Evolutionary conservation across 345 rosid species (phyloP), one percentile per base, ranked within the genome.

Genomic region (Xanthoceras sorbifolium): DNA sequence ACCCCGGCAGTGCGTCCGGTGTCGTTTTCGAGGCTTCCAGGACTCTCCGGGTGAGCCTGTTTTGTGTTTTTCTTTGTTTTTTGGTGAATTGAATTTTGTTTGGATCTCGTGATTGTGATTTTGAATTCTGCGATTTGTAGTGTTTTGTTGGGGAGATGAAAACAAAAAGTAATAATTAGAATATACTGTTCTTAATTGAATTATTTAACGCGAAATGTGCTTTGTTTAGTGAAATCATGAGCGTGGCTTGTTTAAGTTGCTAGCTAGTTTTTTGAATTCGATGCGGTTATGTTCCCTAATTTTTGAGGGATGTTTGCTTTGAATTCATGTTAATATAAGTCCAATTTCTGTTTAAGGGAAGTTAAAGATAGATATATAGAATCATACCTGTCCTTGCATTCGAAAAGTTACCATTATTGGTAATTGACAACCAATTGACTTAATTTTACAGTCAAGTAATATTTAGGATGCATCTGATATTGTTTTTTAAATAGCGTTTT

Each of bases 21-120:
- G 85, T 86, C 59, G 78, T 87, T 25, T 86, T 87, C 55, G 99
- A 96, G 77, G 97, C 99, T 80, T 91, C 92, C n/a, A 89, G 99
- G 85, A 96, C 92, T 69, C 98, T 96, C 62, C 86, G 97, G 83
- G 99, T 96, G 77, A 80, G 94, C 89, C 60, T 66, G 75, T 77
- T 52, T 32, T 71, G 44, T 12, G 40, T 18, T 52, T 31, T 32
- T 32, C 36, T 32, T 38, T 42, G 12, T 42, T 42, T 42, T 61
- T 14, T n/a, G n/a, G n/a, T n/a, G n/a, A 31, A 63, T 20, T 76
- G 75, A 62, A 52, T 70, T 76, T 61, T 81, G 70, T 76, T 14
- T 80, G 73, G 91, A 84, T 87, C 90, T 82, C 72, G 82, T 44
- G 36, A 10, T 79, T 72, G 18, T 61, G 69, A 55, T 55, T 73